These are phyloP conservation scores for Priceomyces melissophilus DNA, from an alignment of 805 yeast species.

Conservation along the genomic window DNA sequence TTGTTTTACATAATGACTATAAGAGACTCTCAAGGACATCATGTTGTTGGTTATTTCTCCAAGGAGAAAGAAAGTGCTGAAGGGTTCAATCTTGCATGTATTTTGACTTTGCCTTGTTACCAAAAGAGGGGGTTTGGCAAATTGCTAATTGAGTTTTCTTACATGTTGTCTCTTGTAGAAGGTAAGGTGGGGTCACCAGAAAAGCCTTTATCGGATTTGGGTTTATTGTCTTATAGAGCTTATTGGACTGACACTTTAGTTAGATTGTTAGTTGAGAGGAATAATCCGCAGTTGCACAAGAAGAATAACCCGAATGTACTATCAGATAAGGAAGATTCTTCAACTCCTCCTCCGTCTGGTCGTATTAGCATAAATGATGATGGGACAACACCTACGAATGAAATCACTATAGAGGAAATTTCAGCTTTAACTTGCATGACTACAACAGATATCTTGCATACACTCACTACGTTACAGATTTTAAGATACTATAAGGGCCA, in stretches of 20 bases:
- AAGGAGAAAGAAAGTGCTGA: conserved; percentile 97
- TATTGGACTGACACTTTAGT: conserved; percentile 93
- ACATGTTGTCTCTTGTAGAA: conserved; percentile 84
- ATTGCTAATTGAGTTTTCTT: conserved; percentile 86
- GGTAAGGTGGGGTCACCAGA: conserved; percentile 95
- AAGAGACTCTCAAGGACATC: conserved; percentile 88
- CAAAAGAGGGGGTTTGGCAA: conserved; percentile 95
- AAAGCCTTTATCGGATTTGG: conserved; percentile 93
- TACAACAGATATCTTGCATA: conserved; percentile 90
- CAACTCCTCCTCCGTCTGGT: conserved; percentile 18
- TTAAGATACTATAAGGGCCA: conserved; percentile 92
- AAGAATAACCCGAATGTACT: conserved; percentile 31
- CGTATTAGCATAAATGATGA: conserved; percentile 3
- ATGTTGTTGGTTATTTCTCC: conserved; percentile 92
- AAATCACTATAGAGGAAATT: conserved; percentile 86
- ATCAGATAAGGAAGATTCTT: conserved; percentile 31
- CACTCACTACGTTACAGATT: conserved; percentile 87
- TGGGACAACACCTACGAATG: conserved; percentile 25
- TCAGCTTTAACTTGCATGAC: conserved; percentile 89
- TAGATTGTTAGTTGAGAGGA: conserved; percentile 61
- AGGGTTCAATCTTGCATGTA: conserved; percentile 94
- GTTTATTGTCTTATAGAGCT: conserved; percentile 88
- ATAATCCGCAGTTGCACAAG: conserved; percentile 34
- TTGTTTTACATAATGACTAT: conserved; percentile 93
- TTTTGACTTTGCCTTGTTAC: conserved; percentile 91